Conservation (phyloP, 2,329 filamentous ascomycete genomes). For the Phyllosticta capitalensis region DNA sequence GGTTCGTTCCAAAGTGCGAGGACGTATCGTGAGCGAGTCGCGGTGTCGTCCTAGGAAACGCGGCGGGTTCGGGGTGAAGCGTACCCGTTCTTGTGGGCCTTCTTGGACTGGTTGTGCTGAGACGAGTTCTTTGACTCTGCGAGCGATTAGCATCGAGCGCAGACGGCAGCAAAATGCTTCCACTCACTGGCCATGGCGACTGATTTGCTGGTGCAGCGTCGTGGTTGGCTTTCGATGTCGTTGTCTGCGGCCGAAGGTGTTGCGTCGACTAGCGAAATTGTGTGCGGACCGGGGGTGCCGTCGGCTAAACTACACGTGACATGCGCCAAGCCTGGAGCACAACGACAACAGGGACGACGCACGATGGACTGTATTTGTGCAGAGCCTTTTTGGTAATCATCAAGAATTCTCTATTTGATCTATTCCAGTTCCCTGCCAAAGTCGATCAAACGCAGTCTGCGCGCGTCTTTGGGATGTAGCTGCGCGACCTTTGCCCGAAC, state of each 20-base stretch:
- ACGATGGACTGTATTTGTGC: not conserved
- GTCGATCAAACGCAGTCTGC: constrained; percentile 43
- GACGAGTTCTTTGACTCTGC: constrained; percentile 99
- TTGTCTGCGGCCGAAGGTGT: constrained; percentile 2
- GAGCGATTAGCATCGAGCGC: not conserved
- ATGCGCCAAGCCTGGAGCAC: not conserved
- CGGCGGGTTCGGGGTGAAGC: constrained; percentile 27
- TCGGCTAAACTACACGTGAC: not conserved
- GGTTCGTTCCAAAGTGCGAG: not conserved
- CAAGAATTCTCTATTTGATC: constrained; percentile 9
- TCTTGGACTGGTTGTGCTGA: constrained; percentile 96
- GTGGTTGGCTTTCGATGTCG: constrained; percentile 12
- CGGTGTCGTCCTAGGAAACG: not conserved
- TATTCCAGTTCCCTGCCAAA: constrained; percentile 36
- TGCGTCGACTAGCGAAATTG: not conserved
- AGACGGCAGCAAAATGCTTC: not conserved
- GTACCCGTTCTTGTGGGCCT: constrained; percentile 99
- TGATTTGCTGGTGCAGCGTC: constrained; percentile 19
- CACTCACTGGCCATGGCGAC: constrained; percentile 64
- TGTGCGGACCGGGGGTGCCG: not conserved
- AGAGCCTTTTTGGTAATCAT: not conserved
- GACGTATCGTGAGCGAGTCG: not conserved
- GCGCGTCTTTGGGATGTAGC: constrained; percentile 46
- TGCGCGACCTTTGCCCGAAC: constrained; percentile 47
- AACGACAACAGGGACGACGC: not conserved